Evolutionary conservation across 2,329 filamentous ascomycete species (phyloP), one percentile per base, ranked within the genome.

Genomic region (Pseudogymnoascus destructans): DNA sequence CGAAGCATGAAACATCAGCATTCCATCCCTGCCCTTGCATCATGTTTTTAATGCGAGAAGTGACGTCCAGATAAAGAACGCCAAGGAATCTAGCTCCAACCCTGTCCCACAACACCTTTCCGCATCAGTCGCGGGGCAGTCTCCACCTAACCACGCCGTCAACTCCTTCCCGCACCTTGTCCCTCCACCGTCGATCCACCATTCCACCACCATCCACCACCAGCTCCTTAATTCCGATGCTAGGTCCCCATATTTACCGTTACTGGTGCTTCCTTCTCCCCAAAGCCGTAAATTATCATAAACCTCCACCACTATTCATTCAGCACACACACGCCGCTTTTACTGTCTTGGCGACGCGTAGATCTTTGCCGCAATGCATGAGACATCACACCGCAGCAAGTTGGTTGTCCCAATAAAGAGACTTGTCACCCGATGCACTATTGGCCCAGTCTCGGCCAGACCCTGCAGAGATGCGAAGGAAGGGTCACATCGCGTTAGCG

Each of bases 61-160:
- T 52, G 46, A 52, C 46, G 46, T 52, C 25, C 46, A 52, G 46
- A 52, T 52, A 52, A 52, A 52, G 46, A 30, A 19, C 46, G 46
- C 46, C 25, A 52, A 52, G 46, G 25, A 13, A 52, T 19, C 7
- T 52, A 52, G 46, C 10, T 15, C 25, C 25, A 17, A 52, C 15
- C 25, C 46, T 30, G 25, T 52, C 42, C 23, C 46, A 30, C 25
- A 17, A 5, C n/a, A 52, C 42, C 25, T 30, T 52, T 25, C 46
- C 46, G 25, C 8, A 30, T 52, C 25, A 13, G 46, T 52, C 46
- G 25, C 10, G 40, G 25, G 9, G 15, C 21, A 17, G 15, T 17
- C 46, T 30, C 46, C 46, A 52, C 46, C 46, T 25, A 52, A 52
- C 46, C 46, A 52, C 46, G 25, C 46, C 46, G 7, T 52, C 46